Conservation (phyloP, 2,329 filamentous ascomycete genomes). For the Bipolaris bicolor region DNA sequence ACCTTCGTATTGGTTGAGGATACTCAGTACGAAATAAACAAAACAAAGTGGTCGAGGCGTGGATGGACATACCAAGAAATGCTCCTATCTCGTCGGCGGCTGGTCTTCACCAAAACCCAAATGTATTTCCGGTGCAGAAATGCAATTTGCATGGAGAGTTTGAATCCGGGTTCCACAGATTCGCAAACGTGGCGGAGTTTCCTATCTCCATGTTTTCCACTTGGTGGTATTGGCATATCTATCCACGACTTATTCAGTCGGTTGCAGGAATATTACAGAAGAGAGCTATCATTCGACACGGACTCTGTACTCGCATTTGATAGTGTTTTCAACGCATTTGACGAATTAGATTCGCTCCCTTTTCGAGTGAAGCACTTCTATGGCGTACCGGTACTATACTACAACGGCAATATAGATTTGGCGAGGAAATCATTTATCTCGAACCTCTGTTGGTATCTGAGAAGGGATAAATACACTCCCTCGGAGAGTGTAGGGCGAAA, state of each 20-base stretch:
- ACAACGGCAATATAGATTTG: background rate
- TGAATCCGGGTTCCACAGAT: background rate
- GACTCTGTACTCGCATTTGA: background rate
- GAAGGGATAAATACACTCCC: too few relatives aligned
- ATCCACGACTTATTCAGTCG: background rate
- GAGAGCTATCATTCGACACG: background rate
- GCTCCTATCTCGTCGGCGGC: constrained; percentile 2
- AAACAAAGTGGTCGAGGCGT: background rate
- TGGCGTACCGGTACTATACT: background rate
- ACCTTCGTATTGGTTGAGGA: background rate
- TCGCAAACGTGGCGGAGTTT: rapidly evolving
- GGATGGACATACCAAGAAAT: constrained; percentile 15
- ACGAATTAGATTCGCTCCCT: background rate
- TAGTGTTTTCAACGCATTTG: background rate
- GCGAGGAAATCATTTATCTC: background rate
- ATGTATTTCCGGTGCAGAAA: constrained; percentile 6
- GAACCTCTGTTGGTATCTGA: background rate
- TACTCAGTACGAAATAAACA: rapidly evolving
- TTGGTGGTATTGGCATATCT: background rate
- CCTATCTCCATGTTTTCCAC: background rate
- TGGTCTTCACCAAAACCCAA: constrained; percentile 9
- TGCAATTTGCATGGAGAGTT: background rate
- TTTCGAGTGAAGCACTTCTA: background rate
- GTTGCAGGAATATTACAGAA: background rate
- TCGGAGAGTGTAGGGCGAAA: too few relatives aligned